Base-by-base conservation (phyloP, 2,329 filamentous ascomycete genomes). In the Albifimbria verrucaria region DNA sequence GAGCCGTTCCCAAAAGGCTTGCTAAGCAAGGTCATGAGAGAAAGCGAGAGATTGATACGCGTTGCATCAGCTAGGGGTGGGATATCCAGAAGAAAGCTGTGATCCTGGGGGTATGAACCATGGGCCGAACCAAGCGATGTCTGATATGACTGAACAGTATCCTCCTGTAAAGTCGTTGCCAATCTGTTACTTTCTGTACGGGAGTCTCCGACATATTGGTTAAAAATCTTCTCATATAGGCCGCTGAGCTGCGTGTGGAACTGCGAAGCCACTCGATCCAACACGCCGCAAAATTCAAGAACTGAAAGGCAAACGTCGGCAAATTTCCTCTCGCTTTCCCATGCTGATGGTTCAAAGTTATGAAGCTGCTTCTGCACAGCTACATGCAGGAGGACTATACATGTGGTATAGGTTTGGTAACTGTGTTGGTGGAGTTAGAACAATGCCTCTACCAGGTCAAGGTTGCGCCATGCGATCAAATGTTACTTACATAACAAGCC, bases 401-500 rank as follows among this genome's bases (percentile, higher is more conserved):
- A 50, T 6, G 48, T 18, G 7, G 48, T 50, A n/a, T 51, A 51
- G 12, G 48, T 45, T 43, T 50, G 48, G 32, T 51, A 54, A 25
- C 52, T 54, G 17, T 24, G 11, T n/a, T n/a, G 32, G 5, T 12
- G 5, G 9, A 47, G 17, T 24, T 20, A 46, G 21, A 36, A 17
- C 15, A 18, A 17, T 20, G 22, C n/a, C n/a, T n/a, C n/a, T n/a
- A n/a, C n/a, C n/a, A n/a, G n/a, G n/a, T n/a, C n/a, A n/a, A n/a
- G n/a, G n/a, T n/a, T n/a, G n/a, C n/a, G n/a, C n/a, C n/a, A n/a
- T n/a, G n/a, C n/a, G n/a, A n/a, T 18, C 36, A 18, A 12, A 11
- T 15, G 15, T 6, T 7, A 51, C 52, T 42, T n/a, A 54, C 52
- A 54, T 54, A 15, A 54, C 48, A 42, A 54, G 48, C 52, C 52